Base-by-base conservation (phyloP, 768 basidiomycete species). In the Trametes villosa region DNA sequence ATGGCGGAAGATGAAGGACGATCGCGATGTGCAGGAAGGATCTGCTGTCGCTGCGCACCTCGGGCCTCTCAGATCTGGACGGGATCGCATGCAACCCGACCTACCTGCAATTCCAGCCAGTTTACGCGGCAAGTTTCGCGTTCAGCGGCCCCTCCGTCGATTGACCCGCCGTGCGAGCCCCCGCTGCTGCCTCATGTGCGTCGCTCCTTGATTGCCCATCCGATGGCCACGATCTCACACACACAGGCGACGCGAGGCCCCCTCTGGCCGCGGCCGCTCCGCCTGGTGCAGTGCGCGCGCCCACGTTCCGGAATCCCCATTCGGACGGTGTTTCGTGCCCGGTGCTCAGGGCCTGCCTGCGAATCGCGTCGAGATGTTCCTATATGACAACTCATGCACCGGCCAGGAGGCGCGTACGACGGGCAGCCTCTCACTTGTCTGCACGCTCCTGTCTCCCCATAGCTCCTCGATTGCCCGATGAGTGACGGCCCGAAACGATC, bases 311-410 rank as follows among this genome's bases (percentile, higher is more conserved):
- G n/a, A n/a, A n/a, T n/a, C n/a, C 36, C 36, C 36, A 15, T 13
- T 7, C 36, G 36, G 13, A 38, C 36, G n/a, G 36, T 38, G 36
- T 38, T 38, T 11, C 36, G 13, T 22, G n/a, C 47, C 18, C 30
- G 20, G 47, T 42, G 36, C 18, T 30, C 47, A 42, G 56, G 56
- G 56, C 41, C 38, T 34, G 24, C 42, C 30, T 42, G 56, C 56
- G 46, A 57, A 29, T 57, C 55, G 3, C 38, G n/a, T 38, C 31
- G 47, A 49, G 56, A 57, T 49, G 56, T 47, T n/a, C 13, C 56
- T 41, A 42, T 33, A 41, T 49, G 36, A 57, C 18, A 41, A 49
- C 50, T 57, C 47, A 57, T 49, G 11, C 18, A 13, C 27, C 15
- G 40, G 3, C 26, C 47, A 50, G 36, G 15, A 48, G 9, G 38